Percentiles rank a stretch among this genome's conserved stretches.
Evolutionary conservation across 805 yeast genomes (phyloP).

Genomic region (Blastobotrys americana): DNA sequence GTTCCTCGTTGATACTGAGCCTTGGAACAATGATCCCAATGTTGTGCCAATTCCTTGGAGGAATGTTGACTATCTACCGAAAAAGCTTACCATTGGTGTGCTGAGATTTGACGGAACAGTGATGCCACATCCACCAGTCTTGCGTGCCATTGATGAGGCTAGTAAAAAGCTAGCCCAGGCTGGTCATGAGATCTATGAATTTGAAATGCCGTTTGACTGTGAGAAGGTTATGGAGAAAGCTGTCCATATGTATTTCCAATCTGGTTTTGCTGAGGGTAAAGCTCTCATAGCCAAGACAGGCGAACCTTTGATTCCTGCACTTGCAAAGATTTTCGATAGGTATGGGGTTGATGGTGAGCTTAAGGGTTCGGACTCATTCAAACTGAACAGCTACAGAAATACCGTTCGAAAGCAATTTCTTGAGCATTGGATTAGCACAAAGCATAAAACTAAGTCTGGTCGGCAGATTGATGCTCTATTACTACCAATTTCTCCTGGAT

Average conservation of each 20-base stretch:
- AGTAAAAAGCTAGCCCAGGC: conserved; percentile 18
- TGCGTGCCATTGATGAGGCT: conserved; percentile 29
- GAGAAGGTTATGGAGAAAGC: background rate
- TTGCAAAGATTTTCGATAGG: background rate
- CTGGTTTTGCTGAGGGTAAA: background rate
- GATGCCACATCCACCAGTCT: conserved; percentile 43
- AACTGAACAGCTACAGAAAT: background rate
- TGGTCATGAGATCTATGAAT: conserved; percentile 46
- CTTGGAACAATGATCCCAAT: conserved; percentile 40
- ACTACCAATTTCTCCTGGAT: background rate
- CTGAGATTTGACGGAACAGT: conserved; percentile 37
- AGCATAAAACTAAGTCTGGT: background rate
- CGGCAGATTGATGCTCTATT: background rate
- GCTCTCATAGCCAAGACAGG: background rate
- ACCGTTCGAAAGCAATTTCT: background rate
- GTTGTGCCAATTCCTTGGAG: conserved; percentile 38
- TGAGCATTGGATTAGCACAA: background rate
- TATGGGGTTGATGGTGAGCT: background rate
- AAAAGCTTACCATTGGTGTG: conserved; percentile 39
- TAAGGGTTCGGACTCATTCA: background rate
- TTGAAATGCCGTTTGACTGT: conserved; percentile 27
- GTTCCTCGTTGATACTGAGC: conserved; percentile 31
- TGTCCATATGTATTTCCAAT: background rate
- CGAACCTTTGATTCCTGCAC: background rate
- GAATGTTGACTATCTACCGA: conserved; percentile 27